Conservation (phyloP, 352 stramenopile genomes). For the Globisporangium emineosum region DNA sequence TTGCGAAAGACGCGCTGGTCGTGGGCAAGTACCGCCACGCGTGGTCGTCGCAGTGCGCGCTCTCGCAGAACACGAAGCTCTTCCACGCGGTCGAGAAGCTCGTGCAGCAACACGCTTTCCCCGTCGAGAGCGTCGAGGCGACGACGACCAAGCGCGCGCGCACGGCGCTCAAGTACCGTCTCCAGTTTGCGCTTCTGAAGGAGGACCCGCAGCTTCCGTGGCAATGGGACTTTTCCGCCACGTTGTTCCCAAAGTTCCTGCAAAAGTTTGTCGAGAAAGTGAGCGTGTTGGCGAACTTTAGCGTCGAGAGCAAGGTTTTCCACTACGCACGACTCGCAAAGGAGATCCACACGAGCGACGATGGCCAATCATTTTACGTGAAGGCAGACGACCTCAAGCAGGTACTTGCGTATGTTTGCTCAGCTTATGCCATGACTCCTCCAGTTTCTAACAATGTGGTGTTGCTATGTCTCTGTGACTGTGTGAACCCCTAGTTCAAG, state of each 20-base stretch:
- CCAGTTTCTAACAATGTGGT: too few species aligned
- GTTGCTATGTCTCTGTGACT: too few species aligned
- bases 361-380: slow-evolving; percentile 38
- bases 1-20: slow-evolving; percentile 23
- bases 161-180: slow-evolving; percentile 53
- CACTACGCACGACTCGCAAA: slow-evolving; percentile 67
- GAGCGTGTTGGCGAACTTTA: slow-evolving; percentile 58
- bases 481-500: slow-evolving; percentile 81
- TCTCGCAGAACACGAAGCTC: slow-evolving; percentile 24
- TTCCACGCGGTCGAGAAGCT: slow-evolving; percentile 37
- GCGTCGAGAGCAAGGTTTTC: slow-evolving; percentile 61
- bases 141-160: slow-evolving; percentile 30
- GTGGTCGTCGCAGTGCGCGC: slow-evolving; percentile 41
- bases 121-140: background rate
- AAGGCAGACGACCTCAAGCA: slow-evolving; percentile 64
- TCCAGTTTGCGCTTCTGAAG: slow-evolving; percentile 70
- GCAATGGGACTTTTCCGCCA: slow-evolving; percentile 38
- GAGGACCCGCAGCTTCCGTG: slow-evolving; percentile 39
- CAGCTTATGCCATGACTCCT: background rate
- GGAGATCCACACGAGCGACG: slow-evolving; percentile 33
- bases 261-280: slow-evolving; percentile 47
- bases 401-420: slow-evolving; percentile 25
- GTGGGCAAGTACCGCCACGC: slow-evolving; percentile 67
- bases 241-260: slow-evolving; percentile 41
- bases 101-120: slow-evolving; percentile 39